phyloP scores from a whole-genome alignment of 139 green algal species.

The Protoeuglena noctilucae region DNA sequence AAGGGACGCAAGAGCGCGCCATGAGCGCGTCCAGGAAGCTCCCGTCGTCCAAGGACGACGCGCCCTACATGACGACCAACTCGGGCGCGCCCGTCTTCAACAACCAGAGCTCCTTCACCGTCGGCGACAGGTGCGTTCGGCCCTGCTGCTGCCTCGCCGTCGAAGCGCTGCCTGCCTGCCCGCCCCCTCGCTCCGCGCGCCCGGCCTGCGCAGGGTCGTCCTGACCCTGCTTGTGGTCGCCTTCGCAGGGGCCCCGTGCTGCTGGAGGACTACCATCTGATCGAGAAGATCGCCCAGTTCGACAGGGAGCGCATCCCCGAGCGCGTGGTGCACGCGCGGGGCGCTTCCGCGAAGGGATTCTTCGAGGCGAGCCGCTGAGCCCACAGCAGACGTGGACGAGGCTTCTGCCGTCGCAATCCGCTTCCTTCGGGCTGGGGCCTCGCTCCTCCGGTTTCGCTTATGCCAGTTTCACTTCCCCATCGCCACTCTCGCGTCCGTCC shows the following conservation, averaged over 20 bases:
- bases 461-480: no score
- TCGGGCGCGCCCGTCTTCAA: neutral
- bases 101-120: neutral
- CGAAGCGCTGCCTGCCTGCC: neutral
- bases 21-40: no score
- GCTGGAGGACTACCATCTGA: constrained; percentile 79
- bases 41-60: neutral
- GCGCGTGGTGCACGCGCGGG: constrained; percentile 87
- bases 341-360: constrained; percentile 85
- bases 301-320: constrained; percentile 89
- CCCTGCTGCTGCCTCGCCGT: no score
- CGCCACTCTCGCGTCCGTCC: no score
- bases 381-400: neutral
- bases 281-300: constrained; percentile 88
- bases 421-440: neutral
- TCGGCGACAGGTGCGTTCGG: neutral
- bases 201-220: neutral
- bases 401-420: neutral
- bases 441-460: neutral
- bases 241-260: constrained; percentile 35
- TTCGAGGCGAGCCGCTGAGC: constrained; percentile 59
- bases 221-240: neutral
- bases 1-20: no score
- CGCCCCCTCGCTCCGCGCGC: neutral
- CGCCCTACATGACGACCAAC: neutral